Conservation (phyloP, 2,329 filamentous ascomycete species). For the Xylariaceae sp. region DNA sequence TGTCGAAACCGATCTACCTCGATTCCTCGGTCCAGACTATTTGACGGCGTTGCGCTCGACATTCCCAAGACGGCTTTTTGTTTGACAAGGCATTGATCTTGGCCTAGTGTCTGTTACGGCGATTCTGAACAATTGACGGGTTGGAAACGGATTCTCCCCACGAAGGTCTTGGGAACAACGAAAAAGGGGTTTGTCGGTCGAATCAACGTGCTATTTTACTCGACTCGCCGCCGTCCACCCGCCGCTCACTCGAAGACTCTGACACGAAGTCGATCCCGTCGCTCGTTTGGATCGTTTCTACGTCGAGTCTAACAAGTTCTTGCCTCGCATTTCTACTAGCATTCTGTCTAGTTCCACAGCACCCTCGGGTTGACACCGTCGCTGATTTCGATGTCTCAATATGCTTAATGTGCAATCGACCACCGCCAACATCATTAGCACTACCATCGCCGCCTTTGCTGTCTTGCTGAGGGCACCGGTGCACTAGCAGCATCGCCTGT, state of each 20-base stretch:
- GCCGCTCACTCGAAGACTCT: constrained; percentile 14
- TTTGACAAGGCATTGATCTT: too few species aligned
- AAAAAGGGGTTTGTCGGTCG: too few species aligned
- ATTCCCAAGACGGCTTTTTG: too few species aligned
- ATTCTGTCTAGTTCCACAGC: constrained; percentile 1
- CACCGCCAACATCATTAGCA: constrained; percentile 24
- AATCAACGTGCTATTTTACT: too few species aligned
- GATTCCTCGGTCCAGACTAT: too few species aligned
- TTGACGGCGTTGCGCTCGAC: too few species aligned
- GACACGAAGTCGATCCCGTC: constrained; percentile 9
- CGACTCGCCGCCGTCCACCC: neutral
- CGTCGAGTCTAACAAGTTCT: neutral
- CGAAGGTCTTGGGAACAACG: too few species aligned
- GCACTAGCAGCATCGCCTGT: constrained; percentile 24
- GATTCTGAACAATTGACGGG: too few species aligned
- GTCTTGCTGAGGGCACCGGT: constrained; percentile 28
- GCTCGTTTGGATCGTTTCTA: constrained; percentile 16
- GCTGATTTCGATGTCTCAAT: constrained; percentile 28
- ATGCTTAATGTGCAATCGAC: constrained; percentile 31
- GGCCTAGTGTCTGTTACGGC: too few species aligned
- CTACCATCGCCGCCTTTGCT: constrained; percentile 26
- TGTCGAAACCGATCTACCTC: too few species aligned
- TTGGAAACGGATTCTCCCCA: too few species aligned
- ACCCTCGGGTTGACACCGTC: constrained; percentile 10
- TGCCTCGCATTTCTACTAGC: neutral